These are phyloP conservation scores for Lachnellula occidentalis DNA, from an alignment of 2,329 filamentous ascomycete genomes.

Conservation along the genomic window DNA sequence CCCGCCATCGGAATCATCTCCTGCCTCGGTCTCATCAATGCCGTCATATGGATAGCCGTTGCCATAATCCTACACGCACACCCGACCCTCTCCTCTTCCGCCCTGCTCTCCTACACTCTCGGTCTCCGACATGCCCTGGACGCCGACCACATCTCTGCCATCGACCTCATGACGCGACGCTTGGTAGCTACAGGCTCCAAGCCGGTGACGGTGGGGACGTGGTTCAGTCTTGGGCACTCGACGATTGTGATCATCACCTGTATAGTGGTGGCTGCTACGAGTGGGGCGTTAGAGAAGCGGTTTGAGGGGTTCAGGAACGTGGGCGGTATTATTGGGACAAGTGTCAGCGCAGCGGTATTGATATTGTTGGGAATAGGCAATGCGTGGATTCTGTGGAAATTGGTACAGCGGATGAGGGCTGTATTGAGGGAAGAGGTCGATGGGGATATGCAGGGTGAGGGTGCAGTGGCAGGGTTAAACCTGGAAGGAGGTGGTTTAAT, in stretches of 20 bases:
- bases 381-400: conserved; percentile 73
- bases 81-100: conserved; percentile 66
- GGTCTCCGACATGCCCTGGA: conserved; percentile 93
- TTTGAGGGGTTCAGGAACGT: conserved; percentile 77
- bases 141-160: conserved; percentile 85
- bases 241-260: conserved; percentile 90
- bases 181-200: conserved; percentile 79
- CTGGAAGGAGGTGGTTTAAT: conserved; percentile 75
- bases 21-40: conserved; percentile 46
- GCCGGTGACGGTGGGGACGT: conserved; percentile 89
- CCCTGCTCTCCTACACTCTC: conserved; percentile 80
- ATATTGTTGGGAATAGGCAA: conserved; percentile 80
- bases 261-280: conserved; percentile 85
- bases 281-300: conserved; percentile 71
- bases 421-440: conserved; percentile 44
- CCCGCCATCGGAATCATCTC: conserved; percentile 40
- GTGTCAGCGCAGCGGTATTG: conserved; percentile 77
- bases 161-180: conserved; percentile 89
- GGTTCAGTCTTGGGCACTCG: conserved; percentile 89
- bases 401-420: conserved; percentile 62
- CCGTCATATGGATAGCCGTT: conserved; percentile 48
- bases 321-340: conserved; percentile 85
- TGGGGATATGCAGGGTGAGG: conserved; percentile 22
- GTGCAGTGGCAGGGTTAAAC: conserved; percentile 43
- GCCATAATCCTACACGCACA: conserved; percentile 48